phyloP scores from a whole-genome alignment of 2,329 filamentous ascomycete species.

The Colletotrichum chrysophilum region DNA sequence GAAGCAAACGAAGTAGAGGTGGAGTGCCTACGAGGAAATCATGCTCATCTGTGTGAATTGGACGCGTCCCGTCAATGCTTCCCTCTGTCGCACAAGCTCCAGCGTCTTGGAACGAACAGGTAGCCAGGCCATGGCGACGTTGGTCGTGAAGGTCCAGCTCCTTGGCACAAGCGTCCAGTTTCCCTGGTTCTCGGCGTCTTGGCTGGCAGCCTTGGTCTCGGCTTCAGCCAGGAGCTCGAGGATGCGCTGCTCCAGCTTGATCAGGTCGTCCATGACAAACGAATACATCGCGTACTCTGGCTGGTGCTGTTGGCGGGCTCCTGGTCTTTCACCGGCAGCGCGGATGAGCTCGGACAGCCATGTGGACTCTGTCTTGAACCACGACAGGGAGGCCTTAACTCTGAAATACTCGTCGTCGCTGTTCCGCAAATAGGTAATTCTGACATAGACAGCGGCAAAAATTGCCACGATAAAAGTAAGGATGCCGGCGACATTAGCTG shows the following conservation, averaged over 20 bases:
- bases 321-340: constrained; percentile 23
- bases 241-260: constrained; percentile 47
- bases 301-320: constrained; percentile 19
- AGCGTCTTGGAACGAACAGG: constrained; percentile 47
- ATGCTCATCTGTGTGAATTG: constrained; percentile 55
- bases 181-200: constrained; percentile 23
- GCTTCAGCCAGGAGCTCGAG: constrained; percentile 50
- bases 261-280: constrained; percentile 52
- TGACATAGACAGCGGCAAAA: constrained; percentile 45
- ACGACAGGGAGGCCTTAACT: constrained; percentile 50
- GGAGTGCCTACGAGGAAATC: constrained; percentile 43
- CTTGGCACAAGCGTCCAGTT: constrained; percentile 43
- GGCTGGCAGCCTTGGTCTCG: constrained; percentile 35
- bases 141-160: constrained; percentile 41
- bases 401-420: constrained; percentile 52
- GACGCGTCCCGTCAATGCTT: constrained; percentile 48
- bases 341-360: constrained; percentile 49
- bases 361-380: constrained; percentile 54
- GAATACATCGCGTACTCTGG: constrained; percentile 52
- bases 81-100: constrained; percentile 50
- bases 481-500: constrained; percentile 48
- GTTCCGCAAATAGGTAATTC: constrained; percentile 49
- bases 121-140: constrained; percentile 50
- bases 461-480: constrained; percentile 54
- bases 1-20: neutral